Evolutionary conservation across 352 stramenopile species (phyloP), one percentile per base, ranked within the genome.

Genomic region (Globisporangium camurandrum): DNA sequence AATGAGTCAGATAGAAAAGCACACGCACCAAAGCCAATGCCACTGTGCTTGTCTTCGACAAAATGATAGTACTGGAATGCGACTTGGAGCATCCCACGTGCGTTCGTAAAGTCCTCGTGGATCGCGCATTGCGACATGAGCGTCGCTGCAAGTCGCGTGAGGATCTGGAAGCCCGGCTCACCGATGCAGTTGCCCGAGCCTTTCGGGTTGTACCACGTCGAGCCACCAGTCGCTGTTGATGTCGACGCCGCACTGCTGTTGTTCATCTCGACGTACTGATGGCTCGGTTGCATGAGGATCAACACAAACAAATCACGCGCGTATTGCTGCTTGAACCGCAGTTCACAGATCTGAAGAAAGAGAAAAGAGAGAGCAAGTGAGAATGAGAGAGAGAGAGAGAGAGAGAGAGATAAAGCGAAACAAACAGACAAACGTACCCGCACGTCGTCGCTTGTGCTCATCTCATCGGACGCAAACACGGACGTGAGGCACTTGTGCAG

Each of bases 241-340:
- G 39, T 56, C 30, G 24, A 59, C 51, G 41, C 40, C 31, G 16
- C 64, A 24, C 66, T 48, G 28, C 27, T 22, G 26, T 48, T 68
- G 23, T 66, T 64, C 20, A 48, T 71, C 38, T 86, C 75, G 8
- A 77, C 72, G 42, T 87, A 87, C 45, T 88, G 75, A 28, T 90
- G 79, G 33, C 61, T 85, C 2, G 81, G 81, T 41, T 93, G 81
- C 81, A 90, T 90, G n/a, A 93, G 49, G 27, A 93, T 93, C 30
- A 93, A 55, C 24, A 93, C 81, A 45, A 93, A 88, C 19, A 93
- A 47, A 33, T 93, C 81, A 22, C 81, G 64, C 0, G 81, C 81
- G 45, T 90, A 84, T 38, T 69, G 64, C 27, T 61, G 72, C 46
- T 86, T 88, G 58, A 93, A 90, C 17, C 68, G 56, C 6, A 39